A percentile compares a stretch with the other conserved stretches of the same genome.
phyloP scores from a whole-genome alignment of 2,329 filamentous ascomycete genomes.

The Didymella keratinophila region DNA sequence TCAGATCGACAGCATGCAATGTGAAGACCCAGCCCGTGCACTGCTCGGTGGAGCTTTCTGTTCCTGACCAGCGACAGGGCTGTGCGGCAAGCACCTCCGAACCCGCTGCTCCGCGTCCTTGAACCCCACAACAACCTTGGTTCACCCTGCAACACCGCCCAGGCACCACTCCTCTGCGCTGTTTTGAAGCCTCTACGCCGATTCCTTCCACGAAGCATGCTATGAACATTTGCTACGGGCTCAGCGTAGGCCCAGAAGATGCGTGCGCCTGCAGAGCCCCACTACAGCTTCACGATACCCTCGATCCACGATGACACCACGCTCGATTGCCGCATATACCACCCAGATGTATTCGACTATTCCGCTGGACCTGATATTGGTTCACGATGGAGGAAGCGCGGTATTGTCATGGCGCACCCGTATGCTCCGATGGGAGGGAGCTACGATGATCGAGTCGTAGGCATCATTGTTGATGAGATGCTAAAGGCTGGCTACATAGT shows the following conservation, averaged over 20 bases:
- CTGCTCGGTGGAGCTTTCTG: background rate
- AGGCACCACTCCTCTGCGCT: background rate
- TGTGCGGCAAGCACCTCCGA: slow-evolving; percentile 6
- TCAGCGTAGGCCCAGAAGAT: slow-evolving; percentile 35
- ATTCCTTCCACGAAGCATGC: slow-evolving; percentile 28
- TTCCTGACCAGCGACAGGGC: slow-evolving; percentile 9
- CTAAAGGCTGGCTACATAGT: slow-evolving; percentile 77
- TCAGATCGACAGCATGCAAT: background rate
- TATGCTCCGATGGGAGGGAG: slow-evolving; percentile 87
- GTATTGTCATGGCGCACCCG: slow-evolving; percentile 82
- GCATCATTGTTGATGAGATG: slow-evolving; percentile 68
- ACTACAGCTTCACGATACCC: slow-evolving; percentile 75
- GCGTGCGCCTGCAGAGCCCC: slow-evolving; percentile 41
- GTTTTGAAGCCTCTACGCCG: background rate
- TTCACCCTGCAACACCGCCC: slow-evolving; percentile 1
- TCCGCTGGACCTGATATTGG: background rate
- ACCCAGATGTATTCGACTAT: slow-evolving; percentile 52
- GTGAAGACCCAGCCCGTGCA: background rate
- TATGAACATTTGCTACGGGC: slow-evolving; percentile 33
- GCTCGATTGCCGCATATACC: slow-evolving; percentile 85
- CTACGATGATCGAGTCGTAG: slow-evolving; percentile 83
- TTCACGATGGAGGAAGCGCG: slow-evolving; percentile 52
- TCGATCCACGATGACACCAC: slow-evolving; percentile 79
- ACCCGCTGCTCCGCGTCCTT: slow-evolving; percentile 5
- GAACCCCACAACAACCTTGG: slow-evolving; percentile 3